These are phyloP conservation scores for Scheffersomyces coipomensis DNA, from an alignment of 805 yeast genomes.

Conservation along the genomic window DNA sequence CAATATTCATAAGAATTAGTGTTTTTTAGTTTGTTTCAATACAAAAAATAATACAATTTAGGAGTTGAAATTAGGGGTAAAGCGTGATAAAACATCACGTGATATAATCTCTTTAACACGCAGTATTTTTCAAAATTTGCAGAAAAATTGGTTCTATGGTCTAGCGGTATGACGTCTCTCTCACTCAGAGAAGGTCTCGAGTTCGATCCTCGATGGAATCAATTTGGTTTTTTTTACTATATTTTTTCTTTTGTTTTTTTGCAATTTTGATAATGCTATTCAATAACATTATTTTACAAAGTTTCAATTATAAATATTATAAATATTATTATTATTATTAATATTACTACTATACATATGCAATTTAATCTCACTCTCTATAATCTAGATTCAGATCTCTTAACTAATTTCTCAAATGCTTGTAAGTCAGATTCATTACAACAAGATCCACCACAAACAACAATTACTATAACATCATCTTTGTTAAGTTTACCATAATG, in stretches of 20 bases:
- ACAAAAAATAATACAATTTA: no score
- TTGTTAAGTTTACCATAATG: conserved; percentile 21
- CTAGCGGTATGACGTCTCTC: conserved; percentile 32
- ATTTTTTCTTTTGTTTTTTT: no score
- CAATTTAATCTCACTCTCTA: no score
- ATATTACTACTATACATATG: not conserved
- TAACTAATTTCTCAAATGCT: conserved; percentile 5
- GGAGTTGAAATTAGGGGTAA: no score
- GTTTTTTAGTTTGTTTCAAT: no score
- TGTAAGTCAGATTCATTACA: conserved; percentile 7
- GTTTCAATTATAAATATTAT: no score
- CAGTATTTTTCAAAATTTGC: no score
- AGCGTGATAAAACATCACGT: no score
- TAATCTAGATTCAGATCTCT: conserved; percentile 9
- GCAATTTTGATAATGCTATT: no score
- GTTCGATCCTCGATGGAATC: conserved; percentile 34
- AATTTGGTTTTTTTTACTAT: conserved; percentile 9
- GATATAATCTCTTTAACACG: no score
- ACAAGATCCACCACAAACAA: conserved; percentile 52
- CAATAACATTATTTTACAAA: not conserved
- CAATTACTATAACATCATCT: conserved; percentile 48
- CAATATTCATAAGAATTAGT: no score
- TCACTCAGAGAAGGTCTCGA: conserved; percentile 32
- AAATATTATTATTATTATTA: no score
- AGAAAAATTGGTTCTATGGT: conserved; percentile 27